Conservation (phyloP, 2,329 filamentous ascomycete species). For the Colletotrichum spinosum region DNA sequence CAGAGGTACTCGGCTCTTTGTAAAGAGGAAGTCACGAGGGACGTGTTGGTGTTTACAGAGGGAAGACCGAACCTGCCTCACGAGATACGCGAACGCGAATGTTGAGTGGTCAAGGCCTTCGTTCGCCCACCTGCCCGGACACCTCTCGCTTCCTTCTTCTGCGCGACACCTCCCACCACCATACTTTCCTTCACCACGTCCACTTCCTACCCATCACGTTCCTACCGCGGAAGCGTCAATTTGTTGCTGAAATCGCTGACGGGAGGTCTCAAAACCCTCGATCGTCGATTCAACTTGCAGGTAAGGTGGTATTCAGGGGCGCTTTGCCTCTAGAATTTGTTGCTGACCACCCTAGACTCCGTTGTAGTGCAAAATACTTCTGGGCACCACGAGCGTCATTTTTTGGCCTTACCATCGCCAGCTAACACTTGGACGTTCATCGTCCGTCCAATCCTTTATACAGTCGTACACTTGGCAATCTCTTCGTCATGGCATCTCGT, state of each 20-base stretch:
- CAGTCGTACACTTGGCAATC: too few species aligned
- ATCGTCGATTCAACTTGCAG: neutral
- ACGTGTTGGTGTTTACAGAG: constrained; percentile 21
- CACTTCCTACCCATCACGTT: too few species aligned
- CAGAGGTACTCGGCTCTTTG: constrained; percentile 12
- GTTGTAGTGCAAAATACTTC: too few species aligned
- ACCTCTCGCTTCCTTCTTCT: constrained; percentile 16
- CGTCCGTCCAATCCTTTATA: too few species aligned
- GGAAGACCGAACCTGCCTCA: constrained; percentile 29
- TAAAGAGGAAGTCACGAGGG: constrained; percentile 34
- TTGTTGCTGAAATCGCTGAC: constrained; percentile 10
- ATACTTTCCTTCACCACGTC: too few species aligned
- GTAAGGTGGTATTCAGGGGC: neutral
- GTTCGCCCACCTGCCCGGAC: neutral
- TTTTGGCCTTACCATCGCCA: too few species aligned
- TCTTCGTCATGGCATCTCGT: too few species aligned
- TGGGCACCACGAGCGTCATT: too few species aligned
- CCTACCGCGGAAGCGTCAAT: neutral
- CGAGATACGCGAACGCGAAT: constrained; percentile 9
- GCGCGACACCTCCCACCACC: constrained; percentile 1
- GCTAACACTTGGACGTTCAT: too few species aligned
- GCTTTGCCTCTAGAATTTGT: neutral
- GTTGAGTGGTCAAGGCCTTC: constrained; percentile 2
- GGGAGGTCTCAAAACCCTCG: neutral
- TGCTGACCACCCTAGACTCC: neutral